phyloP scores from a whole-genome alignment of 495 filamentous ascomycete species.

The Apodospora peruviana region DNA sequence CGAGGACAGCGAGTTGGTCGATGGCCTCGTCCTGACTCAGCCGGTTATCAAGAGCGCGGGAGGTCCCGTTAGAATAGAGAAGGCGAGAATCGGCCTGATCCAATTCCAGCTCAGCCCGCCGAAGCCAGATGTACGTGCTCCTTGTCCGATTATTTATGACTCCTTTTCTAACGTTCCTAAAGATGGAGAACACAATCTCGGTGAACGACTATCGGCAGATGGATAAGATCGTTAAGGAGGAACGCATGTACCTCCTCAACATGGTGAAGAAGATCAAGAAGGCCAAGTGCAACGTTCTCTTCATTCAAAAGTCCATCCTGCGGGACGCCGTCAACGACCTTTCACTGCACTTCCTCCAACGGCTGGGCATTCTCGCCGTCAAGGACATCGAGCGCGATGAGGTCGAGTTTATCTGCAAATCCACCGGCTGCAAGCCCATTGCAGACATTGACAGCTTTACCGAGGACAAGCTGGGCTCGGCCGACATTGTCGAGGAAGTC shows the following conservation, averaged over 20 bases:
- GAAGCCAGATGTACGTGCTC: constrained; percentile 78
- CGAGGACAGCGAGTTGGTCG: constrained; percentile 95
- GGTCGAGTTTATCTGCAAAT: constrained; percentile 98
- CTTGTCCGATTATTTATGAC: background rate
- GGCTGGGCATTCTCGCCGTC: constrained; percentile 88
- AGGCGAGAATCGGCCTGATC: constrained; percentile 92
- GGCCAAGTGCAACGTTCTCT: constrained; percentile 96
- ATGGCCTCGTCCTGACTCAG: constrained; percentile 90
- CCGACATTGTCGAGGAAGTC: constrained; percentile 89
- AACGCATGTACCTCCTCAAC: constrained; percentile 94
- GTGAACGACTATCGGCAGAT: constrained; percentile 99
- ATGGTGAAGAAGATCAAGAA: constrained; percentile 99
- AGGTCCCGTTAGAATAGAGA: constrained; percentile 90
- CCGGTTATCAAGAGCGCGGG: constrained; percentile 88
- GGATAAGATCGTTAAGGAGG: constrained; percentile 99
- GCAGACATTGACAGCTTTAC: constrained; percentile 98
- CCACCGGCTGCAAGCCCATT: constrained; percentile 96
- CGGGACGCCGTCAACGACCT: constrained; percentile 97
- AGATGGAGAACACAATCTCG: constrained; percentile 99
- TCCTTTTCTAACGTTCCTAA: constrained; percentile 8
- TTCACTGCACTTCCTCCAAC: constrained; percentile 93
- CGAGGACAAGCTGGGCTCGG: constrained; percentile 96
- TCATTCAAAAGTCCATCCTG: constrained; percentile 98
- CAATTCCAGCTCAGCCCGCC: constrained; percentile 98
- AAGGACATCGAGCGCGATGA: constrained; percentile 98